Base-by-base conservation (phyloP, 2,329 filamentous ascomycete genomes). In the Metarhizium guizhouense region DNA sequence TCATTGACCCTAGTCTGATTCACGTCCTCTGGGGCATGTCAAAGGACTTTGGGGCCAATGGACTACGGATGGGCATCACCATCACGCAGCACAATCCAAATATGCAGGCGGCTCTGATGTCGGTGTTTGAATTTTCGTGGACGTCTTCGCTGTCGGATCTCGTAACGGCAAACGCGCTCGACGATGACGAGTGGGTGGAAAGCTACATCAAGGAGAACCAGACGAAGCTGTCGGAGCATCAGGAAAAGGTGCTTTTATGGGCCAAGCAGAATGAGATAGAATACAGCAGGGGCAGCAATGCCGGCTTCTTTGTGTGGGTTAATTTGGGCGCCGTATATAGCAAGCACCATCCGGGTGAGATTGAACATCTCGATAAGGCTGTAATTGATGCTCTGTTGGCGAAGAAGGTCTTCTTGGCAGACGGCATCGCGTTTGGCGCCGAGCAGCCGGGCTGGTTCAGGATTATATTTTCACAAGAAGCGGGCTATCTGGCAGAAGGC, bases 1-100 rank as follows among this genome's bases (percentile, higher is more conserved):
- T 79, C 36, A 79, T 84, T 34, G 74, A 83, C 56, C 68, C 74
- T 0, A 59, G 64, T 8, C 70, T 75, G 1, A 68, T 84, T 0
- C 82, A 85, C 63, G 74, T 81, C 1, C 64, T 80, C 29, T 74
- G 76, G 65, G 70, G 72, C 30, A 69, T 73, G 61, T 72, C 68
- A 53, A 76, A 79, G 60, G 80, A 82, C 63, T 84, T 84, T 64
- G 77, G 78, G 29, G 76, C 77, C 20, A 82, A 81, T 47, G 82
- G 82, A 0, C 66, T 83, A 7, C 74, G 80, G 1, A 59, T 82
- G 6, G 80, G 80, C 0, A 70, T 67, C 18, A 66, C 81, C 16
- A 68, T 80, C 18, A 76, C 76, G 6, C 77, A 78, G 54, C 63
- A 68, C 38, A 80, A 78, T 56, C 52, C 60, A 2, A 60, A 64